These are phyloP conservation scores for Simmondsia chinensis DNA, from an alignment of 148 eudicot species.

Conservation along the genomic window DNA sequence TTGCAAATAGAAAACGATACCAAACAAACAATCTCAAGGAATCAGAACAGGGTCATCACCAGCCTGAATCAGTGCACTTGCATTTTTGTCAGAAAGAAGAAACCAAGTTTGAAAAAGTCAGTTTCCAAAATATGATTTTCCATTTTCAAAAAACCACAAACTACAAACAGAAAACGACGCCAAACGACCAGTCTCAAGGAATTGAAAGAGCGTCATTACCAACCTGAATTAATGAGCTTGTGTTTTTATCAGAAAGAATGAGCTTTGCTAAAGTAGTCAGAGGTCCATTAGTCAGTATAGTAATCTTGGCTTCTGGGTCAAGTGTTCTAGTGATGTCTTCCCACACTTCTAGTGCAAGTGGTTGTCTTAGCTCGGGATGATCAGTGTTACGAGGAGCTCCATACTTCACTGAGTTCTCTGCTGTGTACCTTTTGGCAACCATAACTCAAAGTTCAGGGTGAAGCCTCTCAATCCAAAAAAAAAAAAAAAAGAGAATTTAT, in stretches of 20 bases:
- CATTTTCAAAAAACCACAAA: too few species aligned
- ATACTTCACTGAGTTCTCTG: conserved; percentile 48
- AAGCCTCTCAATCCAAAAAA: too few species aligned
- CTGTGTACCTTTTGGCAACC: conserved; percentile 53
- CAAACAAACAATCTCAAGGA: neutral
- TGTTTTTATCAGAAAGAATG: conserved; percentile 36
- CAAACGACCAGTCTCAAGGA: too few species aligned
- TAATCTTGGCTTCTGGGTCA: conserved; percentile 31
- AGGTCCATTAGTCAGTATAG: conserved; percentile 70
- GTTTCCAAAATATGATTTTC: too few species aligned
- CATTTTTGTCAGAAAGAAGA: conserved; percentile 36
- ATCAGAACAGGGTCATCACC: neutral
- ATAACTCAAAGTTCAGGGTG: too few species aligned
- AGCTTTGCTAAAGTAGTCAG: conserved; percentile 66
- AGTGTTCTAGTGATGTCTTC: conserved; percentile 34
- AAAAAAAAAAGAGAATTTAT: too few species aligned
- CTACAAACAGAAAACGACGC: too few species aligned
- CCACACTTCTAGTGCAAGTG: conserved; percentile 69
- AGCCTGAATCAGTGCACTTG: conserved; percentile 41
- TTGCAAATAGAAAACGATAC: neutral
- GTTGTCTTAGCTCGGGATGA: conserved; percentile 63
- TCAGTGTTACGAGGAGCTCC: conserved; percentile 74
- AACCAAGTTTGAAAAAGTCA: too few species aligned
- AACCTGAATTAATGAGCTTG: conserved; percentile 55
- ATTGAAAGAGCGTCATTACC: too few species aligned